phyloP scores from a whole-genome alignment of 129 eudicot species.

The Sambucus nigra region DNA sequence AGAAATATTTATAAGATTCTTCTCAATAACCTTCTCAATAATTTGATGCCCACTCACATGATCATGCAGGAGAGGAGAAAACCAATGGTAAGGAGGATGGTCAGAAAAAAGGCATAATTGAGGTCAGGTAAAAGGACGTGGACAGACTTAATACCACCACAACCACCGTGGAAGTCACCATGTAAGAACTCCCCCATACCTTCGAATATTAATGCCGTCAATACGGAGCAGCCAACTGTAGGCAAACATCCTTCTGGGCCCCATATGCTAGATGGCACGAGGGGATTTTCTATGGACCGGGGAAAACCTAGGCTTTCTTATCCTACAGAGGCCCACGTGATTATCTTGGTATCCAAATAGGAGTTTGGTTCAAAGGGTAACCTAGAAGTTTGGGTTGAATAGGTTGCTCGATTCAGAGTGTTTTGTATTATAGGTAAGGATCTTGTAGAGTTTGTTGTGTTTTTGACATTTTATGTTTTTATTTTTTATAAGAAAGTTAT shows the following conservation, averaged over 20 bases:
- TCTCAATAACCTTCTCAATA: conserved; percentile 27
- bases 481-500: too few species aligned
- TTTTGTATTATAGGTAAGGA: too few species aligned
- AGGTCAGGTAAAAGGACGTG: conserved; percentile 65
- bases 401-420: too few species aligned
- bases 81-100: conserved; percentile 45
- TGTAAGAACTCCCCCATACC: conserved; percentile 31
- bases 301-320: conserved; percentile 38
- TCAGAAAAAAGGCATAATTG: conserved; percentile 44
- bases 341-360: too few species aligned
- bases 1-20: conserved; percentile 43
- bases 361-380: too few species aligned
- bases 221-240: conserved; percentile 31
- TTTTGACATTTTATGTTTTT: too few species aligned
- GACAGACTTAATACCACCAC: conserved; percentile 42
- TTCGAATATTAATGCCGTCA: conserved; percentile 17
- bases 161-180: conserved; percentile 33
- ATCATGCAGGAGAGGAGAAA: conserved; percentile 53
- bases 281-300: conserved; percentile 91
- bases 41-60: conserved; percentile 39
- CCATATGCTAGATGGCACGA: conserved; percentile 97
- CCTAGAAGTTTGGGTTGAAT: too few species aligned
- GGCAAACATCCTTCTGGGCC: conserved; percentile 54
- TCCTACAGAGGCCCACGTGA: conserved; percentile 4
- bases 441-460: too few species aligned